Evolutionary conservation across 331 rosid genomes (phyloP), one percentile per base, ranked within the genome.

Genomic region (Cydonia oblonga): DNA sequence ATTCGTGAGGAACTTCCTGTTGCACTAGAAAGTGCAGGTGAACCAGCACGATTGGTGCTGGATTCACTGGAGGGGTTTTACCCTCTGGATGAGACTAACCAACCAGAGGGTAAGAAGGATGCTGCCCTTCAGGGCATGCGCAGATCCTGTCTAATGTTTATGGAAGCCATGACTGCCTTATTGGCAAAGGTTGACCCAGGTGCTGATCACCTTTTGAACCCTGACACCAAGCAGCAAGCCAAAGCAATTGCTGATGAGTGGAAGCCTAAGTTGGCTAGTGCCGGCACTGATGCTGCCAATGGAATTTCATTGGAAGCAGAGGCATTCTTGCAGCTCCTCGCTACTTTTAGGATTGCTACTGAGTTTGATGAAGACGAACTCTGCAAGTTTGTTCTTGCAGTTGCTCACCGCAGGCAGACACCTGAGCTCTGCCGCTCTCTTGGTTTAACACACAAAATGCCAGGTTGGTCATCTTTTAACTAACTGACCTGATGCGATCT

Each of bases 391-490:
- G 83, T 90, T 82, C 92, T 80, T 86, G 92, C 87, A 77, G 89
- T 81, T 88, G 84, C 92, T 83, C 95, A 82, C 76, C 83, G 72
- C 79, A 85, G 95, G 90, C 89, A 70, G 84, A 84, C 96, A 79
- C 85, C 92, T 86, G 95, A 90, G 92, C 96, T 88, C 84, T 90
- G 95, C 89, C 96, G 86, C 79, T 83, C 90, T 75, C 82, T 86
- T 84, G 96, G 90, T 78, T 85, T 88, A 88, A 80, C 83, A 80
- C 87, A 90, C 86, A 86, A 90, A 87, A 86, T 81, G 86, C 92
- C 95, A 90, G 96, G 96, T 90, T 90, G 92, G 96, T 90, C 83
- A 79, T 88, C 90, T 81, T 81, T 85, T 68, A 78, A 81, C 79
- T 75, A 85, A 80, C 85, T 83, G 90, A 85, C 92, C 85, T 77